Percentiles rank a stretch among this genome's conserved stretches.
phyloP scores from a whole-genome alignment of 1,284 basidiomycete genomes.

The Cutaneotrichosporon sp. region DNA sequence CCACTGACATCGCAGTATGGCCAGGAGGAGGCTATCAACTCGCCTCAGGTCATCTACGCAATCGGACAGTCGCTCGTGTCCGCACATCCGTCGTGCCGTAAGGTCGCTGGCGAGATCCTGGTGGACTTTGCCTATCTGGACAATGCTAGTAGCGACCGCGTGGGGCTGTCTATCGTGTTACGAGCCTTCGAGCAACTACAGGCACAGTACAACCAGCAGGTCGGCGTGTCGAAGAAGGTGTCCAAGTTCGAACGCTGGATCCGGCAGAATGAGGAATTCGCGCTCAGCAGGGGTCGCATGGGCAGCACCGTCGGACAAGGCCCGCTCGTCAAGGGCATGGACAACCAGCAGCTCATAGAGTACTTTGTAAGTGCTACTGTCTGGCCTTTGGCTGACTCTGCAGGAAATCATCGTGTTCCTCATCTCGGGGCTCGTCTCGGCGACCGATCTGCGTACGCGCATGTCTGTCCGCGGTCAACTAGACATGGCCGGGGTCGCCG shows the following conservation, averaged over 20 bases:
- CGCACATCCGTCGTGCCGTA: conserved; percentile 75
- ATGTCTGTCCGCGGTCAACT: conserved; percentile 63
- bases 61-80: conserved; percentile 83
- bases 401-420: conserved; percentile 41
- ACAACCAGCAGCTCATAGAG: conserved; percentile 34
- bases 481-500: conserved; percentile 77
- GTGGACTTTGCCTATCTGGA: conserved; percentile 58
- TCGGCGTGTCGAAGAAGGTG: conserved; percentile 59
- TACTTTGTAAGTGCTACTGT: conserved; percentile 37
- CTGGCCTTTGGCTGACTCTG: neutral
- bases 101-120: conserved; percentile 72
- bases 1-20: conserved; percentile 59
- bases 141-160: conserved; percentile 37
- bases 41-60: conserved; percentile 75
- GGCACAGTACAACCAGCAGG: conserved; percentile 36
- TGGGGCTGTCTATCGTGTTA: conserved; percentile 56
- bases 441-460: conserved; percentile 44
- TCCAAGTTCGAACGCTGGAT: conserved; percentile 86
- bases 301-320: conserved; percentile 92
- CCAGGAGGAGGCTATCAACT: conserved; percentile 72
- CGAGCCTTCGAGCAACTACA: conserved; percentile 55
- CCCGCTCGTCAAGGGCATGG: conserved; percentile 67
- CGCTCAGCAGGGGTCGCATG: conserved; percentile 88
- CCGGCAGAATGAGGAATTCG: conserved; percentile 70
- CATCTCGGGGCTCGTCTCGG: conserved; percentile 33